These are phyloP conservation scores for Naganishia liquefaciens DNA, from an alignment of 1,284 basidiomycete species.

Conservation along the genomic window DNA sequence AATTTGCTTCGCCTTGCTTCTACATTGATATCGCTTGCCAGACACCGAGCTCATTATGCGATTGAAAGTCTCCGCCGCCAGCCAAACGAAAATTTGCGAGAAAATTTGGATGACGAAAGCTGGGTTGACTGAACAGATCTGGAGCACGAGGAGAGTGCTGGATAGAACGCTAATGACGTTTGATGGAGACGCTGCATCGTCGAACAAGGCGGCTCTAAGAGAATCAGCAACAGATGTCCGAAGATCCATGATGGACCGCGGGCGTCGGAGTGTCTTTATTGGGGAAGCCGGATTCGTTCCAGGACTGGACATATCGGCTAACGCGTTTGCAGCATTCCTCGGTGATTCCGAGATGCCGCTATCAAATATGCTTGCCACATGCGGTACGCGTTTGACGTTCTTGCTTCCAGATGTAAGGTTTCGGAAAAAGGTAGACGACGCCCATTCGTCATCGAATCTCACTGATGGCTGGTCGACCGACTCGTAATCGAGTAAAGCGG, in stretches of 20 bases:
- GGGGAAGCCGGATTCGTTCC: conserved; percentile 5
- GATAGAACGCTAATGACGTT: conserved; percentile 80
- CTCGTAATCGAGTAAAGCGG: conserved; percentile 79
- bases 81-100: conserved; percentile 70
- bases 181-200: conserved; percentile 56
- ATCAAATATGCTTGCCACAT: conserved; percentile 22
- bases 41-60: conserved; percentile 66
- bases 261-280: conserved; percentile 3
- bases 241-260: conserved; percentile 18
- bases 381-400: conserved; percentile 62
- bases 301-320: not conserved
- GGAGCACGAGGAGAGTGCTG: conserved; percentile 80
- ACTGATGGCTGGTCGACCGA: conserved; percentile 74
- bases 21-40: conserved; percentile 88
- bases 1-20: conserved; percentile 86
- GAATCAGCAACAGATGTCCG: conserved; percentile 4
- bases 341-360: not conserved
- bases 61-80: conserved; percentile 84
- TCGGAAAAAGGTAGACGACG: conserved; percentile 64
- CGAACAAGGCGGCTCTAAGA: conserved; percentile 2
- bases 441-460: conserved; percentile 96
- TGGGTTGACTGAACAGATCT: conserved; percentile 88
- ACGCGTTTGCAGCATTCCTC: not conserved
- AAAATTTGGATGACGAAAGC: conserved; percentile 84
- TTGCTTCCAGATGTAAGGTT: conserved; percentile 65